A percentile compares a stretch with the other conserved stretches of the same genome.
Evolutionary conservation across 2,329 filamentous ascomycete species (phyloP).

Genomic region (Aspergillus calidoustus): DNA sequence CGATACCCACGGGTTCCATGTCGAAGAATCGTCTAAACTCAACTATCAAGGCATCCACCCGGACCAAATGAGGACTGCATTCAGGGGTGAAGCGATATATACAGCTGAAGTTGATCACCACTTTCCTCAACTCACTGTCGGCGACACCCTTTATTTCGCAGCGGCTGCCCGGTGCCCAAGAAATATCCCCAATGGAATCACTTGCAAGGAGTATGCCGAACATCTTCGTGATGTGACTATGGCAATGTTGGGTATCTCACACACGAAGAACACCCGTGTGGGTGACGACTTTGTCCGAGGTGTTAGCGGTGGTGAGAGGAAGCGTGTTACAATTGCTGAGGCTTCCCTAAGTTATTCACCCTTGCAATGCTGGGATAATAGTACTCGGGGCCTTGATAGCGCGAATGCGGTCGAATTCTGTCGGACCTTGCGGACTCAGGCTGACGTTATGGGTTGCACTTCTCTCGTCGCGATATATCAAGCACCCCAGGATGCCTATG

Average conservation of each 20-base stretch:
- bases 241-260: conserved; percentile 38
- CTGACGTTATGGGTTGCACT: conserved; percentile 46
- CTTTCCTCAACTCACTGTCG: neutral
- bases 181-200: neutral
- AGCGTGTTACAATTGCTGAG: conserved; percentile 62
- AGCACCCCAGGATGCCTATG: conserved; percentile 12
- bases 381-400: conserved; percentile 49
- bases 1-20: no score
- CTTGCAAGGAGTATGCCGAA: neutral
- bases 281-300: conserved; percentile 59
- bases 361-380: conserved; percentile 43
- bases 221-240: neutral
- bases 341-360: conserved; percentile 45
- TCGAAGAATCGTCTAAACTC: no score
- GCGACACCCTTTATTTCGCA: neutral
- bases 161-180: neutral
- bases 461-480: conserved; percentile 50
- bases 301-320: conserved; percentile 62
- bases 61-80: no score
- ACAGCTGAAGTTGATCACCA: neutral
- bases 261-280: conserved; percentile 48
- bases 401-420: conserved; percentile 57
- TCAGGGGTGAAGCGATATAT: no score
- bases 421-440: conserved; percentile 47
- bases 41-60: no score